These are phyloP conservation scores for Exophiala spinifera DNA, from an alignment of 2,329 filamentous ascomycete genomes.

Conservation along the genomic window DNA sequence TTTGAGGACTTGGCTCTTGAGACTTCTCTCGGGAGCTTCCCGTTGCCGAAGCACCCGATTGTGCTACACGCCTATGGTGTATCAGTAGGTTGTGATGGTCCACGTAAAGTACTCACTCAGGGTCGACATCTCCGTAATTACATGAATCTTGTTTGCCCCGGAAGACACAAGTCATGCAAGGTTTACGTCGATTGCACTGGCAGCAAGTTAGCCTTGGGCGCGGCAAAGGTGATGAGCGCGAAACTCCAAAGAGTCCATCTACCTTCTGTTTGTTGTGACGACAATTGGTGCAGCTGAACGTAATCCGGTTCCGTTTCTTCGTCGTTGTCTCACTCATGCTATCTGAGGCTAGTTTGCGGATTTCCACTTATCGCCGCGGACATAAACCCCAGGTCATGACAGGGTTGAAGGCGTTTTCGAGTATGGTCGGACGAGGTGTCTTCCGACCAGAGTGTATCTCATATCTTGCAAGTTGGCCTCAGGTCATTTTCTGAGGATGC, in stretches of 20 bases:
- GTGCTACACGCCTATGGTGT: too few relatives aligned
- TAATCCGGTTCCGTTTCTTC: slow-evolving; percentile 11
- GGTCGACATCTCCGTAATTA: slow-evolving; percentile 3
- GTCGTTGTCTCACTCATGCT: neutral
- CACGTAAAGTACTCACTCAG: neutral
- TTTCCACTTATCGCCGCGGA: slow-evolving; percentile 3
- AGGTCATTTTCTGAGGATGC: too few relatives aligned
- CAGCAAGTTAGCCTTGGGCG: neutral
- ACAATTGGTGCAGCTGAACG: slow-evolving; percentile 14
- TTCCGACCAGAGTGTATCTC: too few relatives aligned
- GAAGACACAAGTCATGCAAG: slow-evolving; percentile 14
- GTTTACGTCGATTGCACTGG: slow-evolving; percentile 8
- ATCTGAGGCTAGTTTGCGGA: neutral
- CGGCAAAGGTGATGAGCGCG: neutral
- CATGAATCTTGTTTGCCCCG: slow-evolving; percentile 14
- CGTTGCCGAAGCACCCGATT: too few relatives aligned
- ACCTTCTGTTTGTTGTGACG: slow-evolving; percentile 15
- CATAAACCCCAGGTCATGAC: neutral
- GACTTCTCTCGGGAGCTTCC: too few relatives aligned
- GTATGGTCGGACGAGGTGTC: too few relatives aligned
- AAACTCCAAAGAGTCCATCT: neutral
- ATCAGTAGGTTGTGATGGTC: too few relatives aligned
- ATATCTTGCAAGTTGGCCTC: too few relatives aligned
- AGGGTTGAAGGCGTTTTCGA: too few relatives aligned
- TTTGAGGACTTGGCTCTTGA: neutral